Base-by-base conservation (phyloP, 306 rosid genomes). In the Oemleria cerasiformis region DNA sequence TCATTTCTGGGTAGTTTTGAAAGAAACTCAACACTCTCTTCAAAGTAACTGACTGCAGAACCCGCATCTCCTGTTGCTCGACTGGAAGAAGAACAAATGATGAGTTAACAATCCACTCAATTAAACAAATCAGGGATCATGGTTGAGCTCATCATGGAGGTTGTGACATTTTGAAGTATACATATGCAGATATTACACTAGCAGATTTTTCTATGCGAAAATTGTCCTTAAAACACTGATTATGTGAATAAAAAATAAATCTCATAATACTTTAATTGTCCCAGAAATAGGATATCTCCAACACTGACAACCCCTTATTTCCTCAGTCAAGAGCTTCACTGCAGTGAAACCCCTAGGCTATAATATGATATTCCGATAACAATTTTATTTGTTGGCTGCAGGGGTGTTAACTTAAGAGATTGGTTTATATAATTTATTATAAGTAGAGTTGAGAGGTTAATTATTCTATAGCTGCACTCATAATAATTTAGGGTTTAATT, bases 21-120 rank as follows among this genome's bases (percentile, higher is more conserved):
- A 67, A 95, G 90, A 81, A 95, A 89, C 44, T 86, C 88, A 77
- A 85, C 88, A 67, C 99, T 95, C 80, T 86, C 96, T 82, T 95
- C 92, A 77, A 95, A 91, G 79, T 81, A 87, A 79, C 82, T 51
- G 74, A 91, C 84, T 14, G 99, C 96, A 21, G 96, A 86, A 72
- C 76, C 72, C 63, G 92, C 76, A 72, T 95, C 97, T 39, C 96
- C 96, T 69, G 87, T 86, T 69, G 96, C 90, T 69, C 96, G 97
- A 81, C 99, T 89, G 92, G 84, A 81, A 44, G 9, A 54, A 15
- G 11, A 43, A 43, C 0, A 16, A 50, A 1, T n/a, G 9, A 50
- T 50, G 65, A 73, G 1, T 47, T 57, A 49, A 69, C 19, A 70
- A 59, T 42, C 39, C 44, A 20, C 65, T 62, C 68, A 30, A 79